phyloP scores from a whole-genome alignment of 1,139 yeast genomes.

The Hyphopichia pseudoburtonii region DNA sequence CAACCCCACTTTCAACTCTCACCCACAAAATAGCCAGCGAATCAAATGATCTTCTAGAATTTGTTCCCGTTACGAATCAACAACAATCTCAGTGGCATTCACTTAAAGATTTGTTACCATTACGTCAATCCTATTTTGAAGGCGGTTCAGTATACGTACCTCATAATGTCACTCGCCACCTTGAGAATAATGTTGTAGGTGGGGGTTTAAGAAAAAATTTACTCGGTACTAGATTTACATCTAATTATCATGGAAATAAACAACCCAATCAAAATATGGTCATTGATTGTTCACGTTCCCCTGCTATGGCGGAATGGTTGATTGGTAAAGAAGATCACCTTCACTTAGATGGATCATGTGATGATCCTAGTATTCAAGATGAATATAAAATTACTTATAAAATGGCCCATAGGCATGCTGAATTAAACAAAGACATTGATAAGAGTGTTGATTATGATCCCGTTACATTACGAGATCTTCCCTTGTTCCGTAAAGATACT shows the following conservation, averaged over 20 bases:
- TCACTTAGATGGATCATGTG: conserved; percentile 29
- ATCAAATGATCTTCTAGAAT: too few relatives aligned
- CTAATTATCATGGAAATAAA: too few relatives aligned
- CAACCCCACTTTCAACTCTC: conserved; percentile 31
- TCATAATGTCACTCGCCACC: conserved; percentile 40
- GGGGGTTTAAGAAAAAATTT: too few relatives aligned
- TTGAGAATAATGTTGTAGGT: too few relatives aligned
- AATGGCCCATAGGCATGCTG: conserved; percentile 22
- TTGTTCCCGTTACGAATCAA: too few relatives aligned
- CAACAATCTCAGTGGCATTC: conserved; percentile 52
- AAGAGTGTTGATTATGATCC: conserved; percentile 18
- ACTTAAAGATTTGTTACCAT: conserved; percentile 47
- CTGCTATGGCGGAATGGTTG: conserved; percentile 23
- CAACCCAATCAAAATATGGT: conserved; percentile 32
- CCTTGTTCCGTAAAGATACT: conserved; percentile 35
- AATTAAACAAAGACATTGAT: conserved; percentile 26
- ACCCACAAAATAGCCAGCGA: too few relatives aligned
- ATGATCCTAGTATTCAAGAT: conserved; percentile 25
- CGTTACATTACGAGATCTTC: conserved; percentile 24
- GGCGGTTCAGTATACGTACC: conserved; percentile 60
- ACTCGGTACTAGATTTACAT: too few relatives aligned
- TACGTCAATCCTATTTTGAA: conserved; percentile 56
- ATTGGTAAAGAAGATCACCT: conserved; percentile 16
- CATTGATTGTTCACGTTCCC: conserved; percentile 21
- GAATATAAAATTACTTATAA: conserved; percentile 30